phyloP scores from a whole-genome alignment of 2,329 filamentous ascomycete genomes.

The Penicillium hordei region DNA sequence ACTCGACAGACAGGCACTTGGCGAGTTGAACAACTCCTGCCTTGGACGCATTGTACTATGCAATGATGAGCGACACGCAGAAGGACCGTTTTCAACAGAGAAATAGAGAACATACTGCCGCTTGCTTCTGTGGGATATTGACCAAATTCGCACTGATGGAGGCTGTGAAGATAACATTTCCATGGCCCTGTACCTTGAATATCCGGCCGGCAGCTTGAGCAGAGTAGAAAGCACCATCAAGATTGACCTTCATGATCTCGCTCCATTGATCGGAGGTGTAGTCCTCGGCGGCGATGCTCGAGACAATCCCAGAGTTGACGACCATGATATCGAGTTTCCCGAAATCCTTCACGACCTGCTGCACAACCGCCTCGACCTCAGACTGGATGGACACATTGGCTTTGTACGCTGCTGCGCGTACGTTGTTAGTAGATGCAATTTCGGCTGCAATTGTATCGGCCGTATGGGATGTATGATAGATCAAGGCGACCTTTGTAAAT shows the following conservation, averaged over 20 bases:
- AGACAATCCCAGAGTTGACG: conserved; percentile 47
- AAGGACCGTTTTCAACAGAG: not conserved
- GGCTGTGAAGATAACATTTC: conserved; percentile 43
- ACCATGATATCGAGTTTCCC: conserved; percentile 49
- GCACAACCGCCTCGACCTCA: conserved; percentile 34
- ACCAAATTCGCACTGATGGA: conserved; percentile 41
- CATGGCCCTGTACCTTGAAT: conserved; percentile 37
- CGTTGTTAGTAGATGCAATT: conserved; percentile 30
- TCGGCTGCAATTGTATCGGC: conserved; percentile 26
- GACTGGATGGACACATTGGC: conserved; percentile 32
- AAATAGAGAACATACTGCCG: conserved; percentile 24
- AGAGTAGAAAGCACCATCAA: conserved; percentile 42
- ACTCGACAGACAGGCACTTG: conserved; percentile 42
- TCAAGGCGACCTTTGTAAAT: conserved; percentile 26
- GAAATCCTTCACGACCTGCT: conserved; percentile 41
- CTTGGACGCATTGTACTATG: conserved; percentile 41
- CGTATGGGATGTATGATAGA: conserved; percentile 33
- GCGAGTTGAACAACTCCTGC: conserved; percentile 40
- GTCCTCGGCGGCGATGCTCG: conserved; percentile 38
- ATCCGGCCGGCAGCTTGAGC: conserved; percentile 41
- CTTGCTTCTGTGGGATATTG: conserved; percentile 43
- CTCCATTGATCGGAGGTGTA: conserved; percentile 43
- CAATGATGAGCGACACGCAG: not conserved
- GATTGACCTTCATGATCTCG: conserved; percentile 42
- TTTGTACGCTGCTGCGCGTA: conserved; percentile 36